Base-by-base conservation (phyloP, 75 land plant genomes). In the Larix kaempferi region DNA sequence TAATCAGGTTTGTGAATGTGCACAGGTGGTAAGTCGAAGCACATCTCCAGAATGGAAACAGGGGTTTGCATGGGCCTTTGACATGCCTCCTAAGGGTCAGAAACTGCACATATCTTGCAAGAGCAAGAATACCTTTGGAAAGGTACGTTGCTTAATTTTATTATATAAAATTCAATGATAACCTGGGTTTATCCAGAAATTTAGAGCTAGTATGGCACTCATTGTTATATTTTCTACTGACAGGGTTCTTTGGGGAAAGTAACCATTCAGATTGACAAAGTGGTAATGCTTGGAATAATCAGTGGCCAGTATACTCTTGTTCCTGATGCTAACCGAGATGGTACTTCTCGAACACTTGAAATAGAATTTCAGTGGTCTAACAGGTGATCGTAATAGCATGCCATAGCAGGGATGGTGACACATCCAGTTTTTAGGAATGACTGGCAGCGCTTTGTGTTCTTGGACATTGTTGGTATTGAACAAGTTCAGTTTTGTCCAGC, bases 31-130 rank as follows among this genome's bases (percentile, higher is more conserved):
- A 21, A 84, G 54, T 74, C 88, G 80, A 65, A 88, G 82, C 79
- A 80, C 80, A 14, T 81, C 84, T 74, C 99, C 98, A 15, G 95
- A 96, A 82, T 96, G 99, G 99, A 83, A 94, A 77, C 95, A 96
- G 78, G 90, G 87, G 1, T 96, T 96, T 86, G 92, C 88, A 61
- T 96, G 99, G 99, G 98, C 93, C 27, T 94, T 94, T 82, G 99
- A 96, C 63, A 88, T 84, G 19, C 98, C 99, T 58, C 99, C 99
- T 0, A 96, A 92, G 80, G 99, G 99, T 15, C 99, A 96, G 78
- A 96, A 96, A 78, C 90, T 96, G 44, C 91, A 92, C 60, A 96
- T 96, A 39, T 57, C 89, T 12, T 96, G 99, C 88, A 94, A 94
- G 82, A 96, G 88, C 89, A 96, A 96, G 78, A 92, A 80, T 65